Conservation (phyloP, 2,329 filamentous ascomycete genomes). For the Beauveria scarabaeidicola region DNA sequence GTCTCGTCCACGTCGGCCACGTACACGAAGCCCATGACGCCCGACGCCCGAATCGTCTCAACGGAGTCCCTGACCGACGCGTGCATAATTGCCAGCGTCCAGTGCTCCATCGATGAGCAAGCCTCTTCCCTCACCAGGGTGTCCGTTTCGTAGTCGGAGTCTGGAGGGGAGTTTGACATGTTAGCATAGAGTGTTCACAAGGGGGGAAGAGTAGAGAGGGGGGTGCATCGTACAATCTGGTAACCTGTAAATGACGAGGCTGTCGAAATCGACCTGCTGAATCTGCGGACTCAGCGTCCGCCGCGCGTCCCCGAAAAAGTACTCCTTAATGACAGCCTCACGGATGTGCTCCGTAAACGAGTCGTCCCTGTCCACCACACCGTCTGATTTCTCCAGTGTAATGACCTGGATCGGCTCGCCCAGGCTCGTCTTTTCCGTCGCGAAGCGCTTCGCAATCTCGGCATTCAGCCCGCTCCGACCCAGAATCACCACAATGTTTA, state of each 20-base stretch:
- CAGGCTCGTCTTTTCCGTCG: conserved; percentile 41
- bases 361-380: conserved; percentile 69
- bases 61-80: conserved; percentile 60
- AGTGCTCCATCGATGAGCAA: conserved; percentile 64
- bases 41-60: conserved; percentile 67
- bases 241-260: conserved; percentile 64
- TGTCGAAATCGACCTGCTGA: conserved; percentile 71
- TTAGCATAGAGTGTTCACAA: neutral
- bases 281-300: conserved; percentile 79
- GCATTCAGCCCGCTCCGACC: conserved; percentile 70
- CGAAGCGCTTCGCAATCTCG: conserved; percentile 65
- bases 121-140: conserved; percentile 57
- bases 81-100: conserved; percentile 76
- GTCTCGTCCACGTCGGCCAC: conserved; percentile 85
- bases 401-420: conserved; percentile 68
- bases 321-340: conserved; percentile 75
- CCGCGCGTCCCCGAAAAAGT: conserved; percentile 82
- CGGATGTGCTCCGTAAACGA: conserved; percentile 63
- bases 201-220: neutral
- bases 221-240: conserved; percentile 42
- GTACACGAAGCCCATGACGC: conserved; percentile 87
- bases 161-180: conserved; percentile 10
- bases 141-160: conserved; percentile 23
- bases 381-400: conserved; percentile 74
- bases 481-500: conserved; percentile 75